Conservation (phyloP, 2,329 filamentous ascomycete species). For the Diplodia scrobiculata region DNA sequence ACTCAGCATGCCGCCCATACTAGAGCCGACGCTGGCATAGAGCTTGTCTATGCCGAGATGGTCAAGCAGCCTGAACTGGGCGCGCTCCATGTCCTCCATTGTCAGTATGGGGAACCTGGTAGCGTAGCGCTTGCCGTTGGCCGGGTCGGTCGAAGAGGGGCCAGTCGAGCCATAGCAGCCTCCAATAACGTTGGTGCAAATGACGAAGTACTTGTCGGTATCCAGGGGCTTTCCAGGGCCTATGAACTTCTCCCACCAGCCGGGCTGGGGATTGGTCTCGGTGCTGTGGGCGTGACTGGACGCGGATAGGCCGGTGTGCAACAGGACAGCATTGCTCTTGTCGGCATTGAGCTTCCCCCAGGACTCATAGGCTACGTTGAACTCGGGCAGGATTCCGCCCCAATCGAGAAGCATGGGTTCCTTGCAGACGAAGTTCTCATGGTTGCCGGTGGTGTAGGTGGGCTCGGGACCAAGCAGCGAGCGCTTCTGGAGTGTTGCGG, state of each 20-base stretch:
- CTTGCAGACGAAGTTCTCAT: constrained; percentile 72
- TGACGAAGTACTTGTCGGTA: constrained; percentile 86
- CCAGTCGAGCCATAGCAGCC: constrained; percentile 96
- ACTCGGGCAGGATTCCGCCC: constrained; percentile 87
- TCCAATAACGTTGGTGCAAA: constrained; percentile 95
- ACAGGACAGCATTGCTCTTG: constrained; percentile 82
- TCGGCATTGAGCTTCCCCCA: constrained; percentile 82
- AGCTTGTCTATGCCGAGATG: constrained; percentile 72
- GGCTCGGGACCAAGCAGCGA: constrained; percentile 79
- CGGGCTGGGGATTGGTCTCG: constrained; percentile 78
- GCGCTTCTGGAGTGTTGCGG: constrained; percentile 70
- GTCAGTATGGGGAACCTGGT: constrained; percentile 95
- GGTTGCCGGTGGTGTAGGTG: constrained; percentile 88
- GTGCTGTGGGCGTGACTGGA: constrained; percentile 96
- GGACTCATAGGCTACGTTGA: constrained; percentile 88
- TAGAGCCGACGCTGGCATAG: constrained; percentile 90
- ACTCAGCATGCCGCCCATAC: constrained; percentile 98
- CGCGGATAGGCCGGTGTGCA: constrained; percentile 94
- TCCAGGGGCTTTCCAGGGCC: constrained; percentile 82
- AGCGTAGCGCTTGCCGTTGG: constrained; percentile 83
- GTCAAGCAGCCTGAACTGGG: constrained; percentile 88
- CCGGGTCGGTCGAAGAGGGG: constrained; percentile 82
- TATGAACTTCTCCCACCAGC: constrained; percentile 99
- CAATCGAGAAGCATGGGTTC: constrained; percentile 84
- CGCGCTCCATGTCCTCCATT: constrained; percentile 95